Conservation (phyloP, 2,329 filamentous ascomycete genomes). For the Apiospora kogelbergensis region DNA sequence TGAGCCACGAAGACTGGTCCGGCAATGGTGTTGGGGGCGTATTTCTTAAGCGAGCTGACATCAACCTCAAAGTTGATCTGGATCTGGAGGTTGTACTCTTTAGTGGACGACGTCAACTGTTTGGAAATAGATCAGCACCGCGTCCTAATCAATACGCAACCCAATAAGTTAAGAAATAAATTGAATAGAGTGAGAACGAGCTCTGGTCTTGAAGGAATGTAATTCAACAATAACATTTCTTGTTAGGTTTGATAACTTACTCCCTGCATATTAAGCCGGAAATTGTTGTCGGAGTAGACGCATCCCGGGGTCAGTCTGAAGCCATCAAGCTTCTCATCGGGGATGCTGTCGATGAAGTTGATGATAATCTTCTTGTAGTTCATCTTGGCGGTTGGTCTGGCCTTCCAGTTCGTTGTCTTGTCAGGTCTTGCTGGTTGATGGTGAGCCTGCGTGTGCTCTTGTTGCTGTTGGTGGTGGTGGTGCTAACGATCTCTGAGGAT, state of each 20-base stretch:
- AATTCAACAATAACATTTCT: not conserved
- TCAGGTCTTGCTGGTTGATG: not conserved
- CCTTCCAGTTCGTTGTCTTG: not conserved
- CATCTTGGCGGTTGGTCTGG: not conserved
- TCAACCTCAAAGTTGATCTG: not conserved
- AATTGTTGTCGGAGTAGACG: not conserved
- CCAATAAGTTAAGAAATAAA: not conserved
- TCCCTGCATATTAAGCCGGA: conserved; percentile 1
- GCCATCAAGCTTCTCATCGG: not conserved
- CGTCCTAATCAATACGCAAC: no score
- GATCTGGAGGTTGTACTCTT: not conserved
- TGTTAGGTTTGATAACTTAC: not conserved
- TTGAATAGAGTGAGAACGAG: not conserved
- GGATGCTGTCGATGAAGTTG: not conserved
- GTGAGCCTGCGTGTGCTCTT: not conserved
- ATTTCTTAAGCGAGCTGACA: not conserved
- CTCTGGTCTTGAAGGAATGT: not conserved
- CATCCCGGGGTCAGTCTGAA: not conserved
- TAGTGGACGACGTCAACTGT: not conserved
- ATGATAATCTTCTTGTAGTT: not conserved
- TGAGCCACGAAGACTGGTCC: not conserved
- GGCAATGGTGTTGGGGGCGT: not conserved
- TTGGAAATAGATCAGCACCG: not conserved
- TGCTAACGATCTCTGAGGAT: not conserved
- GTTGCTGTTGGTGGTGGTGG: not conserved